Evolutionary conservation across 1,284 basidiomycete genomes (phyloP).

Genomic region (Wolfiporia cocos): DNA sequence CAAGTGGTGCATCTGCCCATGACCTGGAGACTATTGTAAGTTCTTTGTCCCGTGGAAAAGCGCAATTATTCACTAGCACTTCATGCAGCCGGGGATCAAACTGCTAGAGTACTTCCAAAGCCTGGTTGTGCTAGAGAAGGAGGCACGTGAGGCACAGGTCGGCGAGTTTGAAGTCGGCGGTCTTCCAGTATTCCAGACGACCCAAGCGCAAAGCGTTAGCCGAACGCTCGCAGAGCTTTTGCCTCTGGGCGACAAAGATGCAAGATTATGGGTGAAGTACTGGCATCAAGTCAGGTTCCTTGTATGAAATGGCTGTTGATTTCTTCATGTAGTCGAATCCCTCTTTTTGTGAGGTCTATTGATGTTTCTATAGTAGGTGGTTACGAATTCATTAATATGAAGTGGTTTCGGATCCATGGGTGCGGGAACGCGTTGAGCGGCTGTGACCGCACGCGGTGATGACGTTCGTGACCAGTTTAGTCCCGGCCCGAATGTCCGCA

Average conservation of each 20-base stretch:
- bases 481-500: too few species aligned
- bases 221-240: conserved; percentile 6
- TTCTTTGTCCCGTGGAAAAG: neutral
- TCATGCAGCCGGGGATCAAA: conserved; percentile 5
- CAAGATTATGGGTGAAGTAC: conserved; percentile 11
- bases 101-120: conserved; percentile 6
- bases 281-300: conserved; percentile 11
- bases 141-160: neutral
- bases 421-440: too few species aligned
- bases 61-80: neutral
- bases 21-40: conserved; percentile 9
- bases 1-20: conserved; percentile 2
- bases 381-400: too few species aligned
- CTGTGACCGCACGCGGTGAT: too few species aligned
- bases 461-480: too few species aligned
- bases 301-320: neutral
- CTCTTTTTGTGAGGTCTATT: too few species aligned
- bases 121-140: neutral
- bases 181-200: conserved; percentile 9
- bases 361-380: too few species aligned
- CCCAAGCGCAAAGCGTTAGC: conserved; percentile 6
- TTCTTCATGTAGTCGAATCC: too few species aligned
- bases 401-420: too few species aligned
- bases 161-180: conserved; percentile 10
- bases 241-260: conserved; percentile 8